Percentiles rank a stretch among this genome's conserved stretches.
These are phyloP conservation scores for Phylloporus sp. DNA, from an alignment of 768 basidiomycete genomes.

Conservation along the genomic window DNA sequence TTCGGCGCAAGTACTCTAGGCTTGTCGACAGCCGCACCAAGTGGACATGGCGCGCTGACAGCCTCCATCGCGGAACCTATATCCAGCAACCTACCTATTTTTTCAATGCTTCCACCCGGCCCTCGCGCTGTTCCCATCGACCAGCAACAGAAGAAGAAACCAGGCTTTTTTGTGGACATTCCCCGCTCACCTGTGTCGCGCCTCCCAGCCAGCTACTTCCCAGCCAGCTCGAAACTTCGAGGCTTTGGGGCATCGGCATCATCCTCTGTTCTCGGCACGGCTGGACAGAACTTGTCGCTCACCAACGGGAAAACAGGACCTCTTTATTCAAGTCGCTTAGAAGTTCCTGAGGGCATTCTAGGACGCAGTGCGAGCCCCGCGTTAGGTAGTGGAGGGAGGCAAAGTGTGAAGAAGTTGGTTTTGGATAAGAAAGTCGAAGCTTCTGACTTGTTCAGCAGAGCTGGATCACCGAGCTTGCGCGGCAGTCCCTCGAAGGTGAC, in stretches of 20 bases:
- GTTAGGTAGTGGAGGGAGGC: slow-evolving; percentile 63
- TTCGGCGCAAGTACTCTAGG: slow-evolving; percentile 40
- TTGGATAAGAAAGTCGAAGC: slow-evolving; percentile 82
- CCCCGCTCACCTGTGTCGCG: slow-evolving; percentile 70
- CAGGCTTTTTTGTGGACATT: slow-evolving; percentile 71
- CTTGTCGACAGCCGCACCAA: slow-evolving; percentile 40
- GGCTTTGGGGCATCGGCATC: slow-evolving; percentile 54
- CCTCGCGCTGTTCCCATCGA: slow-evolving; percentile 62
- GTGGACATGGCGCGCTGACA: slow-evolving; percentile 58
- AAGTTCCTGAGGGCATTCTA: slow-evolving; percentile 60
- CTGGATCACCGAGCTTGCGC: slow-evolving; percentile 34
- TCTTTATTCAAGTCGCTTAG: slow-evolving; percentile 49
- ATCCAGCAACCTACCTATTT: slow-evolving; percentile 65
- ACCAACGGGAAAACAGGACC: slow-evolving; percentile 53
- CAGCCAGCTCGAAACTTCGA: slow-evolving; percentile 61
- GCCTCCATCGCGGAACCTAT: slow-evolving; percentile 90
- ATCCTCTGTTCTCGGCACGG: slow-evolving; percentile 31
- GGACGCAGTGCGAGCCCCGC: slow-evolving; percentile 55
- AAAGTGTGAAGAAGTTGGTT: slow-evolving; percentile 91
- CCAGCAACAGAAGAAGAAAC: slow-evolving; percentile 67
- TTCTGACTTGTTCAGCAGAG: slow-evolving; percentile 60
- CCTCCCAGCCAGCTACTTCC: slow-evolving; percentile 60
- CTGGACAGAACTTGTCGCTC: slow-evolving; percentile 40
- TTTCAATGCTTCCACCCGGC: slow-evolving; percentile 69
- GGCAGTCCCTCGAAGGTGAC: slow-evolving; percentile 46